phyloP scores from a whole-genome alignment of 306 rosid genomes.

The Parietaria judaica region DNA sequence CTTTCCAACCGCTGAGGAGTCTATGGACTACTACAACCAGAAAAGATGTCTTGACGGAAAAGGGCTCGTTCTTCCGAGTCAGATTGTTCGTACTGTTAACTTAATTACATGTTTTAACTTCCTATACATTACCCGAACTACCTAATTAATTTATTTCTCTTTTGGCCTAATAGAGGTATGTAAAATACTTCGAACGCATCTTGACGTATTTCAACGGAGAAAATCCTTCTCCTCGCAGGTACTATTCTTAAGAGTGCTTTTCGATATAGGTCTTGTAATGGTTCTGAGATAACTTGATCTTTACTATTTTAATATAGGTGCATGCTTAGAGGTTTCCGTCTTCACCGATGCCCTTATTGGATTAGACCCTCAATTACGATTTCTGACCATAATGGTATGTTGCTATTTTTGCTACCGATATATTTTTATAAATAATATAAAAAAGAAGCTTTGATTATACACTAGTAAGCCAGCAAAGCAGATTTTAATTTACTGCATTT shows the following conservation, averaged over 20 bases:
- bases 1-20: slow-evolving; percentile 96
- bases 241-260: slow-evolving; percentile 15
- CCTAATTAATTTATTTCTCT: slow-evolving; percentile 4
- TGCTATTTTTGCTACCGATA: slow-evolving; percentile 18
- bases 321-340: slow-evolving; percentile 96
- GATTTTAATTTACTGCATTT: background rate
- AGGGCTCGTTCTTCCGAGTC: slow-evolving; percentile 93
- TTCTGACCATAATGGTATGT: slow-evolving; percentile 80
- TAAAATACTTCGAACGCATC: slow-evolving; percentile 83
- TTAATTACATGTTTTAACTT: slow-evolving; percentile 12
- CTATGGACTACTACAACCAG: slow-evolving; percentile 92
- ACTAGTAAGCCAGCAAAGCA: no score
- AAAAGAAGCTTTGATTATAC: background rate
- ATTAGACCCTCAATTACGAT: slow-evolving; percentile 88
- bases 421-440: background rate
- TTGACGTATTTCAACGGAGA: slow-evolving; percentile 87
- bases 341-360: slow-evolving; percentile 98
- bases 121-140: background rate
- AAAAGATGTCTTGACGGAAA: slow-evolving; percentile 93
- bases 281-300: slow-evolving; percentile 15
- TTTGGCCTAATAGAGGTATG: slow-evolving; percentile 55
- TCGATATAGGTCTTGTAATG: slow-evolving; percentile 4
- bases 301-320: slow-evolving; percentile 42
- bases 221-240: slow-evolving; percentile 91
- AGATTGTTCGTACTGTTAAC: slow-evolving; percentile 64